These are phyloP conservation scores for Xylariaceae sp. DNA, from an alignment of 2,329 filamentous ascomycete species.

Conservation along the genomic window DNA sequence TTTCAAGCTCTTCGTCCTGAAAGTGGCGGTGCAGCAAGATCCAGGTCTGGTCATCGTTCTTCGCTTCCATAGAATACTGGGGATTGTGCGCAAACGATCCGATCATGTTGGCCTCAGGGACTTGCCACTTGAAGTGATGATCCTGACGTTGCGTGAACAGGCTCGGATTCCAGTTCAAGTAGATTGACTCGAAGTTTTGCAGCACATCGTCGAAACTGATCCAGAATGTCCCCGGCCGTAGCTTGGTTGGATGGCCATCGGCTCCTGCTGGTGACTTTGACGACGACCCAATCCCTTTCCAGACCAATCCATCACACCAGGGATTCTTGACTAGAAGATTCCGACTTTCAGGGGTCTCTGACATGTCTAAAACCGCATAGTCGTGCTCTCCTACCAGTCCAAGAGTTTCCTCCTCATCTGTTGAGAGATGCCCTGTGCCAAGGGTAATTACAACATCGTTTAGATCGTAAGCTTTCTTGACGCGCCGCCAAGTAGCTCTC, in stretches of 20 bases:
- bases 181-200: constrained; percentile 92
- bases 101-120: constrained; percentile 43
- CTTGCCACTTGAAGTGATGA: constrained; percentile 81
- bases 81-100: constrained; percentile 60
- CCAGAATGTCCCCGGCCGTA: constrained; percentile 78
- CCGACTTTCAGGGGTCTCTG: constrained; percentile 53
- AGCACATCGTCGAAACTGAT: constrained; percentile 82
- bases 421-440: constrained; percentile 77
- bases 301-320: constrained; percentile 78
- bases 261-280: constrained; percentile 15
- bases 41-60: constrained; percentile 64
- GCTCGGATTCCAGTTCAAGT: constrained; percentile 92
- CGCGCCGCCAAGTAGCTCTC: constrained; percentile 69
- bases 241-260: constrained; percentile 29
- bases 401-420: constrained; percentile 69
- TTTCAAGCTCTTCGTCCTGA: constrained; percentile 58
- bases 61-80: constrained; percentile 64
- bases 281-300: constrained; percentile 52
- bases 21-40: constrained; percentile 84
- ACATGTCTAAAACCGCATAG: constrained; percentile 83
- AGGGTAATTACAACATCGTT: constrained; percentile 84
- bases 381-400: constrained; percentile 88
- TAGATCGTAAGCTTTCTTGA: constrained; percentile 67
- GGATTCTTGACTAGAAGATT: constrained; percentile 89
- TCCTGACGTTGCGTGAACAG: constrained; percentile 80